Conservation (phyloP, 1,139 yeast species). For the Saccharomyces hybrid region DNA sequence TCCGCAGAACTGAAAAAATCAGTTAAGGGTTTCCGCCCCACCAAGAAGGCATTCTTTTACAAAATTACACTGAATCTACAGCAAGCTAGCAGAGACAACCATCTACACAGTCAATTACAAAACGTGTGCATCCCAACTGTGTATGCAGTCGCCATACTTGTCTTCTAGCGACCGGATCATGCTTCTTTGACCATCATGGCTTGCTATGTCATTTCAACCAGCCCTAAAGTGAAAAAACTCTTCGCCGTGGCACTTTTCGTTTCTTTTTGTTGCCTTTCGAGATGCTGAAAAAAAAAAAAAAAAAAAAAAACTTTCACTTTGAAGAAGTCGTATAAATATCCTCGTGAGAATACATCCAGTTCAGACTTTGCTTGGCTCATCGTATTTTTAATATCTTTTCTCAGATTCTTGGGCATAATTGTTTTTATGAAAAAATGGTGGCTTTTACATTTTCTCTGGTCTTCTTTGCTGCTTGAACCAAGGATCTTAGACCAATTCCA, state of each 20-base stretch:
- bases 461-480: neutral
- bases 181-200: neutral
- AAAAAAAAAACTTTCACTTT: neutral
- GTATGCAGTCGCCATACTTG: neutral
- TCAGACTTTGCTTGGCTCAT: neutral
- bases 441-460: conserved; percentile 8
- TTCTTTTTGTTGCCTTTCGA: neutral
- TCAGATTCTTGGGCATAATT: conserved; percentile 14
- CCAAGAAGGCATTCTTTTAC: neutral
- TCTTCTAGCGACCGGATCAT: neutral
- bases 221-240: neutral
- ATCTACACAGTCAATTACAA: neutral
- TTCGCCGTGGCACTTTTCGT: conserved; percentile 1
- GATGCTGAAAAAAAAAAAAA: neutral
- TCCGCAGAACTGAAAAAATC: neutral
- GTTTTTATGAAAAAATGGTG: conserved; percentile 11
- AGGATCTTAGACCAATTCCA: conserved; percentile 9
- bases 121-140: neutral
- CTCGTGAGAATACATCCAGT: neutral
- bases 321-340: neutral
- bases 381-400: neutral
- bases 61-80: neutral
- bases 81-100: neutral
- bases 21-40: neutral
- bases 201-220: neutral